Conservation (phyloP, 108 stramenopile species). For the Schizochytrium sp. region DNA sequence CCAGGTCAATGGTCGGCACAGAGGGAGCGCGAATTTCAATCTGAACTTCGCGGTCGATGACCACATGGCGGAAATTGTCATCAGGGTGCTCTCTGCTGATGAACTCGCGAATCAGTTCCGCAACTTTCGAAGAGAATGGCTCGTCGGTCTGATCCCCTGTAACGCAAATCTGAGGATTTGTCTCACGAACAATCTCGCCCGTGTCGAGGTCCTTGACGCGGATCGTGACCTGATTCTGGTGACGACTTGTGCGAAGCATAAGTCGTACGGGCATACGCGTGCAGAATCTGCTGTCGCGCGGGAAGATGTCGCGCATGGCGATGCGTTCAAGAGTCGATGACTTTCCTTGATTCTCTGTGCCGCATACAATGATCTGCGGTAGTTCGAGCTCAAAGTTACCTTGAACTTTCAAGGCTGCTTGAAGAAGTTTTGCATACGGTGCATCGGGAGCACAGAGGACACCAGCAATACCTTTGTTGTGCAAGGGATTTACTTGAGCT, state of each 20-base stretch:
- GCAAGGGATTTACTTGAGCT: no score
- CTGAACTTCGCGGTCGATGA: neutral
- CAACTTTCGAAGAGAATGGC: neutral
- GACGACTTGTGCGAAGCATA: neutral
- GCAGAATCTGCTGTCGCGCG: neutral
- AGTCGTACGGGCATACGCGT: neutral
- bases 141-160: neutral
- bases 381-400: neutral
- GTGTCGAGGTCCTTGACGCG: neutral
- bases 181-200: neutral
- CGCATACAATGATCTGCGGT: neutral
- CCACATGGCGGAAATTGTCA: neutral
- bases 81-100: neutral
- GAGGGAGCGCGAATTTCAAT: neutral
- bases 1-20: neutral
- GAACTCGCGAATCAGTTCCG: neutral
- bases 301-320: constrained; percentile 11
- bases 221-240: constrained; percentile 5
- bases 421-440: neutral
- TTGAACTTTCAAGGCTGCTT: neutral
- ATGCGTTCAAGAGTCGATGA: neutral
- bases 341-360: neutral
- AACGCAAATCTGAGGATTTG: neutral
- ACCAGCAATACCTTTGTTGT: neutral
- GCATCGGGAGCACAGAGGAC: neutral